Base-by-base conservation (phyloP, 805 yeast species). In the Pachysolen tannophilus region DNA sequence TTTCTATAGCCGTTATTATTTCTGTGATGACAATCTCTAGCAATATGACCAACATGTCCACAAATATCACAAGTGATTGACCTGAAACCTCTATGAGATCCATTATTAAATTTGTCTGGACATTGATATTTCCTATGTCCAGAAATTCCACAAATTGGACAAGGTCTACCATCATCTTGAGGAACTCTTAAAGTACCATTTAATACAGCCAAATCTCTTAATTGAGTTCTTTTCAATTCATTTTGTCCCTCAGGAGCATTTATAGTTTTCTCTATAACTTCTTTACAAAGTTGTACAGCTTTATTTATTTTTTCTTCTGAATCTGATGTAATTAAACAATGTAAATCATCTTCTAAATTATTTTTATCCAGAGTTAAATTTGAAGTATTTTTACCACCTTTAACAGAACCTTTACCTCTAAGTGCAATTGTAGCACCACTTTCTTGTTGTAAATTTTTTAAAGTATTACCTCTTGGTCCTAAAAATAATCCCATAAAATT, bases 391-490 rank as follows among this genome's bases (percentile, higher is more conserved):
- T 78, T 82, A 21, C 97, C 97, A 50, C 85, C 95, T 51, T 90
- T 90, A 14, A 87, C 94, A 1, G 97, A 88, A 0, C 99, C 99
- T 46, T 82, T 78, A 19, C 99, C 99, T 46, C 99, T 68, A 33
- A 92, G 83, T 3, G 88, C 94, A 40, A 92, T 81, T 44, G 71
- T 75, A 13, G 97, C 96, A 1, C 95, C 95, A 26, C 94, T 80
- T 33, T 81, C 78, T 20, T 74, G 78, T 52, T 90, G 94, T 56
- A 94, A 60, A 46, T 75, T 74, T 41, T 83, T 74, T 47, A 90
- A 60, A 0, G 96, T 90, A 47, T 82, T 81, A 17, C 97, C 99
- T 64, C 99, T 78, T 21, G 99, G 98, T 0, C 99, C 99, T 33
- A 92, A 58, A 15, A 92, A 60, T 34, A 82, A 65, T 0, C 99